Conservation (phyloP, 495 filamentous ascomycete genomes). For the Podospora bellae-mahoneyi region DNA sequence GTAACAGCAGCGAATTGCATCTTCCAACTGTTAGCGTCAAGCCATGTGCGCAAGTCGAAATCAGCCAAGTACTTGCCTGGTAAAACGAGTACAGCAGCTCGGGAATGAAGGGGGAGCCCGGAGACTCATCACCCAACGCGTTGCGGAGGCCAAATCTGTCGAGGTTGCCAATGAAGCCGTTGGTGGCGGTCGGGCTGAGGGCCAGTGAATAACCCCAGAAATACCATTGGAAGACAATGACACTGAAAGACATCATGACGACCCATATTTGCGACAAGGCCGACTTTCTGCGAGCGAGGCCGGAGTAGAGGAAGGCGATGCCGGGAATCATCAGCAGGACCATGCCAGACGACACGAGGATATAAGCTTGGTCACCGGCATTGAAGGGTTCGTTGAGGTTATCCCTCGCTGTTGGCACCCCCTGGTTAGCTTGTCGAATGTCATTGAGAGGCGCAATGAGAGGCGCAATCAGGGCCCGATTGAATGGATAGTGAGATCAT, state of each 20-base stretch:
- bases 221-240: conserved; percentile 97
- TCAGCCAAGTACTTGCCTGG: conserved; percentile 50
- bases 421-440: background rate
- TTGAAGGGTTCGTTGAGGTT: conserved; percentile 69
- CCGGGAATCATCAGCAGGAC: conserved; percentile 94
- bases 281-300: conserved; percentile 90
- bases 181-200: conserved; percentile 80
- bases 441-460: background rate
- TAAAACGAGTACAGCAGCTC: conserved; percentile 91
- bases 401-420: conserved; percentile 51
- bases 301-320: conserved; percentile 98
- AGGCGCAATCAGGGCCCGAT: background rate
- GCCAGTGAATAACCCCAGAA: conserved; percentile 98
- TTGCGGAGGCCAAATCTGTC: conserved; percentile 80
- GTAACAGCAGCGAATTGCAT: conserved; percentile 96
- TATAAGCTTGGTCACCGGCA: conserved; percentile 77
- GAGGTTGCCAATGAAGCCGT: conserved; percentile 79
- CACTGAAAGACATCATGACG: conserved; percentile 80
- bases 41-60: background rate
- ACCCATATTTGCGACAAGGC: conserved; percentile 96
- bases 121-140: conserved; percentile 75
- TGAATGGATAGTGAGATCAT: background rate
- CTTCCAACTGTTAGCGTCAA: conserved; percentile 40
- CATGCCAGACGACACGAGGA: conserved; percentile 89
- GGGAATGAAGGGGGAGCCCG: conserved; percentile 74